These are phyloP conservation scores for Dactylis glomerata DNA, from an alignment of 176 grass and related monocot species.

Conservation along the genomic window DNA sequence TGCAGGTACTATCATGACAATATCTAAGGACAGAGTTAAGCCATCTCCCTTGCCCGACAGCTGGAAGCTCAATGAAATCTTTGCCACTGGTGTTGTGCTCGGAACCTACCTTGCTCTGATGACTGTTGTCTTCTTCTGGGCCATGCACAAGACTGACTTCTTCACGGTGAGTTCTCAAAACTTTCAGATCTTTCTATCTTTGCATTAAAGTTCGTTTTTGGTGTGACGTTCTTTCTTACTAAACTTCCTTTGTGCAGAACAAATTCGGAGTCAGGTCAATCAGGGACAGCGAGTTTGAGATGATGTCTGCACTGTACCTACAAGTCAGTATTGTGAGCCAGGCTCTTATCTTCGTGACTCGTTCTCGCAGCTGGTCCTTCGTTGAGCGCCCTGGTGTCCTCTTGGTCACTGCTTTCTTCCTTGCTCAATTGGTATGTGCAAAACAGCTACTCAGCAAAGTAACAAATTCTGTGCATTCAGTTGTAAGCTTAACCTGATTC, in stretches of 20 bases:
- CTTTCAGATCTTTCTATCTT: not conserved
- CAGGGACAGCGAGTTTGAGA: slow-evolving; percentile 54
- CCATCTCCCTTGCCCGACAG: slow-evolving; percentile 89
- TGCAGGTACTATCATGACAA: slow-evolving; percentile 98
- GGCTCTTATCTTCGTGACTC: slow-evolving; percentile 92
- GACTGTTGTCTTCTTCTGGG: slow-evolving; percentile 99
- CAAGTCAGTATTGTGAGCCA: slow-evolving; percentile 99
- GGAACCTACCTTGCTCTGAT: slow-evolving; percentile 88
- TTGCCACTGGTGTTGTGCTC: slow-evolving; percentile 81
- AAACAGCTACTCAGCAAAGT: not conserved
- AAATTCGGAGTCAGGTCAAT: slow-evolving; percentile 78
- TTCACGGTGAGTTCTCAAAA: slow-evolving; percentile 53
- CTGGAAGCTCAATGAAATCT: slow-evolving; percentile 98
- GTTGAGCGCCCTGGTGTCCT: slow-evolving; percentile 81
- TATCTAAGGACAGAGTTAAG: slow-evolving; percentile 95
- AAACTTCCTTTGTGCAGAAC: slow-evolving; percentile 41
- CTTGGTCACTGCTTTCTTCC: slow-evolving; percentile 66
- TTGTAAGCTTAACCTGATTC: not conserved
- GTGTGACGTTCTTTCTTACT: slow-evolving; percentile 9
- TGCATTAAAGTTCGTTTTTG: not conserved
- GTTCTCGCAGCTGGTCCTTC: slow-evolving; percentile 86
- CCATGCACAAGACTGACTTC: slow-evolving; percentile 74
- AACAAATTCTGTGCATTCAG: not conserved
- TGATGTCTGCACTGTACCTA: slow-evolving; percentile 93
- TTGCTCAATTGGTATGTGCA: slow-evolving; percentile 81